Base-by-base conservation (phyloP, 345 rosid genomes). In the Citrus glauca region DNA sequence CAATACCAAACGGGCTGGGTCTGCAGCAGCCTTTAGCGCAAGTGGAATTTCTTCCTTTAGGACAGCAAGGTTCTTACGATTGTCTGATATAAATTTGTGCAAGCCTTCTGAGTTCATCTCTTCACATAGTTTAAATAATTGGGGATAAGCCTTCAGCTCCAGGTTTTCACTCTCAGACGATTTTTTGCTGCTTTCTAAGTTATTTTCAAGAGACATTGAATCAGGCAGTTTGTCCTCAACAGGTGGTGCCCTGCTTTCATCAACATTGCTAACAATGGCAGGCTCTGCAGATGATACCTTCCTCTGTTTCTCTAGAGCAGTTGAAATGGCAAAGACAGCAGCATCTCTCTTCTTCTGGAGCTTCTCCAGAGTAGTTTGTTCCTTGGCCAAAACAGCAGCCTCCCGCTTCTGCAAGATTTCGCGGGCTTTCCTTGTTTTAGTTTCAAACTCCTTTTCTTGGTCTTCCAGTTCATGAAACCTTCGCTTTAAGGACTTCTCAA, bases 391-490 rank as follows among this genome's bases (percentile, higher is more conserved):
- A 71, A 96, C 98, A 82, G 88, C 98, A 81, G 92, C 95, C 88
- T 91, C 90, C 76, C 87, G 91, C 78, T 87, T 89, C 82, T 89
- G 89, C 85, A 96, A 72, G 14, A 91, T 69, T 79, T 92, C 98
- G 68, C 48, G 92, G 69, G 98, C 95, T 88, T 90, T 88, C 81
- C 86, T 86, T 62, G 97, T 93, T 86, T 90, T 94, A 66, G 81
- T 87, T 78, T 90, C 91, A 13, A 90, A 88, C 76, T 87, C 97
- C 81, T 88, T 96, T 81, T 92, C 99, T 71, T 96, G 95, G 81
- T 91, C 99, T 88, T 96, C 99, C 85, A 97, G 82, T 85, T 97
- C 98, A 82, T 97, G 93, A 83, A 97, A 97, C 57, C 98, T 91
- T 82, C 99, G 90, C 89, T 96, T 96, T 93, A 96, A 86, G 45